Evolutionary conservation across 106 monocot genomes (phyloP), one percentile per base, ranked within the genome.

Genomic region (Amphibolis antarctica): DNA sequence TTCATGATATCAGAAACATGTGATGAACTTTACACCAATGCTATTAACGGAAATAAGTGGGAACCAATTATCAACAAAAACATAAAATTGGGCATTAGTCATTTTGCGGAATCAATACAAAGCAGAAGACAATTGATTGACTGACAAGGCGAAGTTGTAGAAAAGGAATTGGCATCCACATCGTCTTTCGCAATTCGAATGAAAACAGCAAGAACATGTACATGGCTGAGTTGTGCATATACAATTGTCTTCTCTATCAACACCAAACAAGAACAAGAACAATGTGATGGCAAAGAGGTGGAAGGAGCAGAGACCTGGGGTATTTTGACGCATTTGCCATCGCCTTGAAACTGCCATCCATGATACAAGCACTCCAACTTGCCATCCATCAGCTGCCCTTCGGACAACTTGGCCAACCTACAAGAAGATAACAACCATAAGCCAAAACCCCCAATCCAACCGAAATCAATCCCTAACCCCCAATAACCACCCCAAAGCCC

Each of bases 261-360:
- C 2, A 7, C 2, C 36, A 36, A 36, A 36, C 36, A 36, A 36
- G 36, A n/a, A n/a, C 36, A 36, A 7, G 7, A 36, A 36, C 36
- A 36, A 4, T 4, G 36, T 36, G 36, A 53, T 36, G 36, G 7
- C 7, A 36, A 7, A 7, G 7, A 55, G 28, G 0, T n/a, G 22
- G 0, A 13, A 42, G 22, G 53, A 29, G 54, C 11, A 22, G 23
- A 44, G 59, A 86, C 92, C 92, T 93, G 93, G 1, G 94, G 94
- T 14, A 96, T 96, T 55, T 80, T 89, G 28, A 84, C 82, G 44
- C 94, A 96, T 59, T 82, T 61, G 68, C 94, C 94, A 10, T 82
- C 68, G 27, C 94, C 89, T 62, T 89, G 71, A 60, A 96, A 96
- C 46, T 96, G 94, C 94, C 94, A 96, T 19, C 94, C 94, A 48